Percentiles rank a stretch among this genome's conserved stretches.
phyloP scores from a whole-genome alignment of 108 stramenopile species.

The Nitzschia sp. region DNA sequence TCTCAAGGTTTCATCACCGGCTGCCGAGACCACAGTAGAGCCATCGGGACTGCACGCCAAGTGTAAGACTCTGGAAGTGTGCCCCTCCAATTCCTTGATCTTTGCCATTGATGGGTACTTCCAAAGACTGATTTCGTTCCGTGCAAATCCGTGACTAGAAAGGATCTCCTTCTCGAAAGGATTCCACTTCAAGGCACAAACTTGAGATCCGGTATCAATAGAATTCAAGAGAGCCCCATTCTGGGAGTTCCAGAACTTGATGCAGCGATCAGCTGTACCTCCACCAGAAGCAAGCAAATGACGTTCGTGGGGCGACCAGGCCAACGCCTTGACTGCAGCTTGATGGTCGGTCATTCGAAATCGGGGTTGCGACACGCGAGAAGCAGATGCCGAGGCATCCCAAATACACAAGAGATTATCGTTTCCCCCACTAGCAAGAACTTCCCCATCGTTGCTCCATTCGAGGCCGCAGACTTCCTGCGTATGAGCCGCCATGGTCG shows the following conservation, averaged over 20 bases:
- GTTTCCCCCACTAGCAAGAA: slow-evolving; percentile 95
- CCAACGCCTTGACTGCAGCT: slow-evolving; percentile 98
- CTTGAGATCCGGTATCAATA: slow-evolving; percentile 97
- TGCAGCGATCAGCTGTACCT: slow-evolving; percentile 97
- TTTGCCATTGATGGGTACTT: slow-evolving; percentile 98
- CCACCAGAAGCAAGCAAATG: slow-evolving; percentile 95
- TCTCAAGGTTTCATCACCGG: slow-evolving; percentile 98
- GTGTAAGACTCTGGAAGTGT: slow-evolving; percentile 96
- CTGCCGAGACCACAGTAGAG: slow-evolving; percentile 90
- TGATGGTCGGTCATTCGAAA: slow-evolving; percentile 90
- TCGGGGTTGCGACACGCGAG: slow-evolving; percentile 59
- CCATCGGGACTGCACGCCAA: slow-evolving; percentile 96
- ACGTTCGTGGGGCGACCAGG: slow-evolving; percentile 98
- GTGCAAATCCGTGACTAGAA: slow-evolving; percentile 96
- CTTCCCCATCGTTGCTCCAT: slow-evolving; percentile 96
- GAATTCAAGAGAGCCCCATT: slow-evolving; percentile 94
- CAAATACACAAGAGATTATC: slow-evolving; percentile 98
- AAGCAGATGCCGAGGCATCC: slow-evolving; percentile 75
- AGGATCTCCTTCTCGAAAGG: slow-evolving; percentile 95
- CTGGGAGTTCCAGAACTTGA: slow-evolving; percentile 99
- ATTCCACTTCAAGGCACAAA: slow-evolving; percentile 95
- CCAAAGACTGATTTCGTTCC: slow-evolving; percentile 97
- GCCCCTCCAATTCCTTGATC: slow-evolving; percentile 95
- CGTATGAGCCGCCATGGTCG: slow-evolving; percentile 73
- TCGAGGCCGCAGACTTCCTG: slow-evolving; percentile 98